phyloP scores from a whole-genome alignment of 768 basidiomycete species.

The Lenzites betulinus region DNA sequence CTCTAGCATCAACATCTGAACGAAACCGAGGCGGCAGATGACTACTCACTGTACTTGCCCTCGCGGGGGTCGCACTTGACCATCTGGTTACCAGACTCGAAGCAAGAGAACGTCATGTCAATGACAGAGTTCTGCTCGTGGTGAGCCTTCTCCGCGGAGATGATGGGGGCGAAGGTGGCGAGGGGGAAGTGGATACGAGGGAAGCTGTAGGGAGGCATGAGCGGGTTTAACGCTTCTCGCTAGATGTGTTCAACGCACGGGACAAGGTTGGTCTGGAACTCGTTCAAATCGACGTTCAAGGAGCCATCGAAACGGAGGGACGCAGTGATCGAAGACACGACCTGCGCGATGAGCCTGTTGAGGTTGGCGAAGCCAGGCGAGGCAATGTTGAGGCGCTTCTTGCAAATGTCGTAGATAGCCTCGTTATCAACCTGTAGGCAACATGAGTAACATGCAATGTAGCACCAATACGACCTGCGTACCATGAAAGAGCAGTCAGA shows the following conservation, averaged over 20 bases:
- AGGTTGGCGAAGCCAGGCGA: constrained; percentile 65
- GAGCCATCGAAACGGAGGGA: constrained; percentile 66
- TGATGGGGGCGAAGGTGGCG: constrained; percentile 66
- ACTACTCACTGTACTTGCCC: constrained; percentile 68
- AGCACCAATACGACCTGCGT: not conserved
- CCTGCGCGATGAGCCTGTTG: constrained; percentile 68
- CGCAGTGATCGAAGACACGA: constrained; percentile 49
- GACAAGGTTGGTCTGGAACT: constrained; percentile 73
- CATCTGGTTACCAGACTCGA: constrained; percentile 80
- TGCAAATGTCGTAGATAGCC: constrained; percentile 69
- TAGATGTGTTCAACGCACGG: constrained; percentile 39
- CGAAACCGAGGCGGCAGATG: not conserved
- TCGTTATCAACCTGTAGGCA: constrained; percentile 54
- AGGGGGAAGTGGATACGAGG: constrained; percentile 71
- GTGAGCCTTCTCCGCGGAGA: constrained; percentile 63
- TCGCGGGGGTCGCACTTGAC: constrained; percentile 78
- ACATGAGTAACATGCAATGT: not conserved
- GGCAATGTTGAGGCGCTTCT: constrained; percentile 55
- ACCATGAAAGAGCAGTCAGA: constrained; percentile 99
- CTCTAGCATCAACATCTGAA: not conserved
- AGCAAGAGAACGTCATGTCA: constrained; percentile 74
- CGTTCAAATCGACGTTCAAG: constrained; percentile 68
- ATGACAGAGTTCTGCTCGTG: constrained; percentile 72
- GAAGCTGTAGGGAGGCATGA: constrained; percentile 39
- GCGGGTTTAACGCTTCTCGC: not conserved